Conservation (phyloP, 805 yeast species). For the Kodamaea kakaduensis region DNA sequence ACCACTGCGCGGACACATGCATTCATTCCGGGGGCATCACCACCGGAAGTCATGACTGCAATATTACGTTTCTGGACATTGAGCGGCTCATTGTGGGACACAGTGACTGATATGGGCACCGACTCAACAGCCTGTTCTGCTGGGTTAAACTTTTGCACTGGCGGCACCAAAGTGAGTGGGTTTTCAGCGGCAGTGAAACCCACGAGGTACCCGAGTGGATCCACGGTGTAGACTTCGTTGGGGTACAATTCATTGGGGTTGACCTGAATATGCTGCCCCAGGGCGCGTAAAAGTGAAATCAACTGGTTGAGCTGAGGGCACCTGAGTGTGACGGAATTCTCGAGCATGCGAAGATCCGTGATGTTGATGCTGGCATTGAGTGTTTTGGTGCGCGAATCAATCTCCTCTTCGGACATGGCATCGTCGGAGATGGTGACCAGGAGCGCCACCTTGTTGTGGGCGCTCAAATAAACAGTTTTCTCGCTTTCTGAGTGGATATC, state of each 20-base stretch:
- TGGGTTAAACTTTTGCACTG: slow-evolving; percentile 30
- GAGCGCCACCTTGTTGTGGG: slow-evolving; percentile 20
- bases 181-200: slow-evolving; percentile 70
- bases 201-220: slow-evolving; percentile 77
- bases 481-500: slow-evolving; percentile 19
- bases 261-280: slow-evolving; percentile 44
- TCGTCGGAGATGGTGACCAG: slow-evolving; percentile 16
- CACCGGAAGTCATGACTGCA: slow-evolving; percentile 98
- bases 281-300: slow-evolving; percentile 28
- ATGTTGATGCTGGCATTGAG: slow-evolving; percentile 17
- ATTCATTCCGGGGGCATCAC: slow-evolving; percentile 99
- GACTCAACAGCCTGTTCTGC: slow-evolving; percentile 18
- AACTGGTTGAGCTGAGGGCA: slow-evolving; percentile 38
- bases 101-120: slow-evolving; percentile 15
- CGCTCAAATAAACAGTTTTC: slow-evolving; percentile 19
- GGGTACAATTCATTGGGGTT: slow-evolving; percentile 74
- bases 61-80: slow-evolving; percentile 47
- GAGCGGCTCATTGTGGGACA: background rate
- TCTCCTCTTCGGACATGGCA: slow-evolving; percentile 17
- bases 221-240: slow-evolving; percentile 68
- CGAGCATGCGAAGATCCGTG: slow-evolving; percentile 49
- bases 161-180: slow-evolving; percentile 51
- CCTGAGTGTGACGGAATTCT: slow-evolving; percentile 44
- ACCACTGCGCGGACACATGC: slow-evolving; percentile 95
- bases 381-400: slow-evolving; percentile 13